Conservation (phyloP, 345 rosid species). For the Cardamine occulta region DNA sequence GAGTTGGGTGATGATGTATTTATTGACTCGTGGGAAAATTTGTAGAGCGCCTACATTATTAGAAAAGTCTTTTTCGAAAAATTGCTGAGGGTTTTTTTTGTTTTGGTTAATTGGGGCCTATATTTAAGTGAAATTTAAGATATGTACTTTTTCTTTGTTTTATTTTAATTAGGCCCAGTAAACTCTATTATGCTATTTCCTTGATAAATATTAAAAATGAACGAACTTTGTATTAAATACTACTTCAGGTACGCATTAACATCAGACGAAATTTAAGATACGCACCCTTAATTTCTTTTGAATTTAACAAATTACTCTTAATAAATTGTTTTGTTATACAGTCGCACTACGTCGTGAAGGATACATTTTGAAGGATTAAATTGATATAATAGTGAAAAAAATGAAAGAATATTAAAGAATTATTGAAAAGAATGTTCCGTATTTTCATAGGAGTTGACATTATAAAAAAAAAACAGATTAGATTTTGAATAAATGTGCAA, state of each 20-base stretch:
- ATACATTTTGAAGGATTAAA: neutral
- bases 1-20: conserved; percentile 14
- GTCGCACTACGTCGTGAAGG: neutral
- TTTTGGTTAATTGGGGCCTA: neutral
- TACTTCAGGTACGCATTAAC: neutral
- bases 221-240: too few species aligned
- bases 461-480: neutral
- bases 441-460: conserved; percentile 36
- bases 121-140: neutral
- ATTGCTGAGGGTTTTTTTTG: neutral
- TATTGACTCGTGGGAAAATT: conserved; percentile 9
- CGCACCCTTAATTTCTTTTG: neutral
- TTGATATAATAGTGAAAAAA: too few species aligned
- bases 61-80: conserved; percentile 23
- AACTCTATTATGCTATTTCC: neutral
- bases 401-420: neutral
- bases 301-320: neutral
- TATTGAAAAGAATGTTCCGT: conserved; percentile 2
- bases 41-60: conserved; percentile 22
- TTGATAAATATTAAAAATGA: too few species aligned
- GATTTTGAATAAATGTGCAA: conserved; percentile 16
- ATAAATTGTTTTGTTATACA: neutral
- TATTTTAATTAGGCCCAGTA: neutral
- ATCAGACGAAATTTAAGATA: neutral
- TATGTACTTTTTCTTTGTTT: neutral